These are phyloP conservation scores for Oryza officinalis DNA, from an alignment of 176 grass and related monocot species.

Conservation along the genomic window DNA sequence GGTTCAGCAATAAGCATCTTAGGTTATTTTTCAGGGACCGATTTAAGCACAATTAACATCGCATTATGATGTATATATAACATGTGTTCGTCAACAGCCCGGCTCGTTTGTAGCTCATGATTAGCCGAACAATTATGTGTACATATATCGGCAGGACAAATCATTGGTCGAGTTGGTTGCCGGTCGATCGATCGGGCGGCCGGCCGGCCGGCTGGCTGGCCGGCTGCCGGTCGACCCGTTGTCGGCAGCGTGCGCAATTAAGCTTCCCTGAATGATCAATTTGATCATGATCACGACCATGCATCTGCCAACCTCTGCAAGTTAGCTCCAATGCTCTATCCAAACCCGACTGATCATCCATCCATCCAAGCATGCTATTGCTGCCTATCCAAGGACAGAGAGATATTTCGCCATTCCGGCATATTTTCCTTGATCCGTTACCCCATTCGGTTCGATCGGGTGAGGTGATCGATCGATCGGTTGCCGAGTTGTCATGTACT, in stretches of 20 bases:
- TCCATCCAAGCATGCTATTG: too few species aligned
- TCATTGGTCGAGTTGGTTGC: neutral
- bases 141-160: neutral
- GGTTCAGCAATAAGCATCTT: too few species aligned
- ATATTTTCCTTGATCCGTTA: neutral
- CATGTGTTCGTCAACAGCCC: too few species aligned
- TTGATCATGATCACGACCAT: neutral
- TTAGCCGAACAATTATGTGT: neutral
- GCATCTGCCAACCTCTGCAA: neutral
- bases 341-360: neutral
- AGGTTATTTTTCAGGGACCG: too few species aligned
- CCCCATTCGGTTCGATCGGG: neutral
- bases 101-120: neutral
- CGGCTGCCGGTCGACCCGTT: neutral
- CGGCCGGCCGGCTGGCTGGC: neutral
- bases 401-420: neutral
- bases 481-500: neutral
- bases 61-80: too few species aligned
- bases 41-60: too few species aligned
- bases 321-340: neutral
- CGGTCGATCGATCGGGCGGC: neutral
- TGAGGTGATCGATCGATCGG: neutral
- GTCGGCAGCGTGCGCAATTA: constrained; percentile 10
- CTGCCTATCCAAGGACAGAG: neutral
- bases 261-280: neutral